Conservation (phyloP, 495 filamentous ascomycete genomes). For the Cryomyces minteri region DNA sequence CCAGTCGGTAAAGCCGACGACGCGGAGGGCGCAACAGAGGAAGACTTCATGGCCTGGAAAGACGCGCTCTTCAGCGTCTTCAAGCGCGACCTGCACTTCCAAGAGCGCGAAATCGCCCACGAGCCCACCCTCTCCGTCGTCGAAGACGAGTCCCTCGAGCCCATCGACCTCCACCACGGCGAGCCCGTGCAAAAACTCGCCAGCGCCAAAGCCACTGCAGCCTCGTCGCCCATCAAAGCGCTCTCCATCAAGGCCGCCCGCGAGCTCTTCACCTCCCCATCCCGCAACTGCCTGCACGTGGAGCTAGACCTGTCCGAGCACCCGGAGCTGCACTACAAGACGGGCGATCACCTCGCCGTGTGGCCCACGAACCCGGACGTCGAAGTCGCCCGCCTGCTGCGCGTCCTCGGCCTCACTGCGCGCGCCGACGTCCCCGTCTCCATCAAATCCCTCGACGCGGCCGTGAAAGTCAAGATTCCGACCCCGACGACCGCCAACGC, state of each 20-base stretch:
- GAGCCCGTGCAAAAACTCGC: slow-evolving; percentile 16
- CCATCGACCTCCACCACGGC: slow-evolving; percentile 23
- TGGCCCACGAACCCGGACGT: slow-evolving; percentile 12
- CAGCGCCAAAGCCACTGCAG: slow-evolving; percentile 11
- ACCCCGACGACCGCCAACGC: slow-evolving; percentile 24
- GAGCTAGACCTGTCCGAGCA: slow-evolving; percentile 25
- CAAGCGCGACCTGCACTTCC: slow-evolving; percentile 17
- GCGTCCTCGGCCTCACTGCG: slow-evolving; percentile 18
- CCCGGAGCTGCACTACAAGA: slow-evolving; percentile 17
- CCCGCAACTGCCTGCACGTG: slow-evolving; percentile 30
- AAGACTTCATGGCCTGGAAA: slow-evolving; percentile 34
- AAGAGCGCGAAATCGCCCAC: slow-evolving; percentile 23
- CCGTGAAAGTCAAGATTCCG: slow-evolving; percentile 22
- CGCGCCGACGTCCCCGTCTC: slow-evolving; percentile 14
- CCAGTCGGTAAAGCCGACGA: slow-evolving; percentile 27
- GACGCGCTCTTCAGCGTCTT: slow-evolving; percentile 24
- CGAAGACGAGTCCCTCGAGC: slow-evolving; percentile 21
- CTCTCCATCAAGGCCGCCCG: slow-evolving; percentile 19
- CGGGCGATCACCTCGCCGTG: slow-evolving; percentile 16
- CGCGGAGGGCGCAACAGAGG: slow-evolving; percentile 27
- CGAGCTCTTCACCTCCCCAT: slow-evolving; percentile 21
- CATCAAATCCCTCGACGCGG: slow-evolving; percentile 19
- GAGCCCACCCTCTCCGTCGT: slow-evolving; percentile 23
- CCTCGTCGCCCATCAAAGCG: slow-evolving; percentile 17
- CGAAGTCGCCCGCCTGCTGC: slow-evolving; percentile 24